Evolutionary conservation across 352 stramenopile genomes (phyloP), one percentile per base, ranked within the genome.

Genomic region (Plasmopara viticola): DNA sequence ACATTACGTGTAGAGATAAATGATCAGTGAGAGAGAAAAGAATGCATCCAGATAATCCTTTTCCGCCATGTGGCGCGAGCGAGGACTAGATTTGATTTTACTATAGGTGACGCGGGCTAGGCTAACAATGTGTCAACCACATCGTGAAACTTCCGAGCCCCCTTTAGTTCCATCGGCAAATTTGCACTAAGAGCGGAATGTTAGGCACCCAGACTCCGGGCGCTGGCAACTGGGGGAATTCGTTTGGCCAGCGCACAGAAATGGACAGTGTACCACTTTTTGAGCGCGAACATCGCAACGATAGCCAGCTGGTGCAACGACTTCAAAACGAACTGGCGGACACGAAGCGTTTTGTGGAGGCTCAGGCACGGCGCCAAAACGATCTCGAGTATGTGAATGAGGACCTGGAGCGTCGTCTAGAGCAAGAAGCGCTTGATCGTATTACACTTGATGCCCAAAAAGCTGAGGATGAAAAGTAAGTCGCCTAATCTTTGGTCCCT

Each of bases 381-480:
- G 84, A 94, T 50, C 66, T 94, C 31, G 84, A 91, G 51, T 90
- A 90, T 45, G 81, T 94, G 51, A 91, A 91, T 51, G 84, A 94
- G 51, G 84, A 94, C 48, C 66, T 94, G 34, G 84, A 94, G 53
- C 77, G 81, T 12, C 70, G 84, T 53, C 53, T 89, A 8, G 84
- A 94, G 54, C 76, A 90, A 47, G 84, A 94, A 63, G 80, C 84
- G 50, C 67, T 89, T 5, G 84, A 94, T 40, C 84, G 80, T 50
- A 92, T 94, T 41, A 78, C 75, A 42, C 66, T 94, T 30, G 84
- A 94, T 51, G 74, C 84, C 14, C 72, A 87, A 47, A 90, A 90
- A 43, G 78, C 84, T 0, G 74, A 90, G 33, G 84, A 94, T 44
- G 81, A 94, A 72, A 75, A 84, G 78, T 90, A 57, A 29, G 74